A percentile compares a stretch with the other conserved stretches of the same genome.
Evolutionary conservation across 176 grass and related monocot genomes (phyloP).

Genomic region (Ensete glaucum): DNA sequence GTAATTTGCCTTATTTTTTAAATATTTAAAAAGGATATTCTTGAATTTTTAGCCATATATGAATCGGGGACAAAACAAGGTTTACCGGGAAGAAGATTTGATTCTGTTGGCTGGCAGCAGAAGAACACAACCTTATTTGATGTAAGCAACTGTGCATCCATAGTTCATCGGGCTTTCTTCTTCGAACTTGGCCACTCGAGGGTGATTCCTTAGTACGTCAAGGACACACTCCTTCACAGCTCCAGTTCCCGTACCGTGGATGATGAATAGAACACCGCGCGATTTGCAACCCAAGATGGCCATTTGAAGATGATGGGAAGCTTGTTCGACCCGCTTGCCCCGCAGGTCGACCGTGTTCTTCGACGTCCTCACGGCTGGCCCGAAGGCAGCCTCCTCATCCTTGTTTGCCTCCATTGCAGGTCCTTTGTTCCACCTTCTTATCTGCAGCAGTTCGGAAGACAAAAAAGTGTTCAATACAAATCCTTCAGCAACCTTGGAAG

Average conservation of each 20-base stretch:
- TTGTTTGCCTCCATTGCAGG: neutral
- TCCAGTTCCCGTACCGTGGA: slow-evolving; percentile 58
- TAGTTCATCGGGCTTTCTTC: slow-evolving; percentile 64
- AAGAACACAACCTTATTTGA: slow-evolving; percentile 25
- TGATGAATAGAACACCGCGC: slow-evolving; percentile 38
- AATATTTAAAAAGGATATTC: no score
- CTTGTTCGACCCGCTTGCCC: slow-evolving; percentile 44
- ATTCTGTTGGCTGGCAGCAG: neutral
- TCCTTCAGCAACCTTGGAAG: no score
- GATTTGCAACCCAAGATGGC: slow-evolving; percentile 43
- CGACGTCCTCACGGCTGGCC: slow-evolving; percentile 45
- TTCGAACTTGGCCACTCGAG: slow-evolving; percentile 50
- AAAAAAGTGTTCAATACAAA: neutral
- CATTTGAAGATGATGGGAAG: slow-evolving; percentile 36
- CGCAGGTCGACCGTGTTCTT: slow-evolving; percentile 62
- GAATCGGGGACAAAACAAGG: neutral
- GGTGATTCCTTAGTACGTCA: slow-evolving; percentile 37
- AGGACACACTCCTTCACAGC: slow-evolving; percentile 44
- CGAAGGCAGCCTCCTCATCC: slow-evolving; percentile 26
- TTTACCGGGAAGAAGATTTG: neutral
- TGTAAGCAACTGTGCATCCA: slow-evolving; percentile 60
- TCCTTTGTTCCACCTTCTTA: slow-evolving; percentile 20
- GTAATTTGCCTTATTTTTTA: no score
- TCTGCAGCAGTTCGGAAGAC: neutral
- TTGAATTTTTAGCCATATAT: no score